Evolutionary conservation across 768 basidiomycete species (phyloP), one percentile per base, ranked within the genome.

Genomic region (Boletus pseudo-olivaceus): DNA sequence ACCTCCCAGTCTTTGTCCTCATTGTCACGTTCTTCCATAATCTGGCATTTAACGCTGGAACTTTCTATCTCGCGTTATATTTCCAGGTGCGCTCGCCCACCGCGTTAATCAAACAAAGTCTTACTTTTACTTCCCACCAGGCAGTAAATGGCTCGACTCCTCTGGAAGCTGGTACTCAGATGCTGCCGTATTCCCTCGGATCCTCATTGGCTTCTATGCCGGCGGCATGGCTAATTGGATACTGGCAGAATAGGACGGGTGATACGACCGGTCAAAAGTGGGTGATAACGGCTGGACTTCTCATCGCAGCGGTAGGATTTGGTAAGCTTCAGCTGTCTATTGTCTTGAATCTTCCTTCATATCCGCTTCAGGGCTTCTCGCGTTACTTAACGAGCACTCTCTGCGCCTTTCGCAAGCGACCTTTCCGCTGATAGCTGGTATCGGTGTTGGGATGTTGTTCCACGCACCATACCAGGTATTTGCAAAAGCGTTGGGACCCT

Each of bases 401-500:
- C 63, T 71, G 39, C 64, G 71, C 32, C 58, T 69, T 15, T 55
- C 72, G 35, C 84, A 89, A 67, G 67, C 73, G 37, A 49, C 76
- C n/a, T 87, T 80, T 66, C 85, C 88, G 7, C 71, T 93, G 37
- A 73, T 91, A 54, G 81, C 87, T 45, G 91, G 91, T 15, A 70
- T 89, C 33, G 90, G 90, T 10, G 66, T 93, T 54, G 90, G 91
- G 37, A 85, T 92, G 82, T 73, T 92, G 27, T 91, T 92, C 70
- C 90, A 92, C 64, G 84, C 90, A 1, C 91, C 91, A 8, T 91
- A 90, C 63, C 88, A 90, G 64, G 80, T 90, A 9, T 88, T 93
- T 66, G 82, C 82, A 46, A 78, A 77, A 55, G 82, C 85, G 12
- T 68, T 93, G 34, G 78, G 81, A 53, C 80, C 83, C 7, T 73